Percentiles rank a stretch among this genome's conserved stretches.
Evolutionary conservation across 495 filamentous ascomycete species (phyloP).

Genomic region (Tetracladium marchalianum): DNA sequence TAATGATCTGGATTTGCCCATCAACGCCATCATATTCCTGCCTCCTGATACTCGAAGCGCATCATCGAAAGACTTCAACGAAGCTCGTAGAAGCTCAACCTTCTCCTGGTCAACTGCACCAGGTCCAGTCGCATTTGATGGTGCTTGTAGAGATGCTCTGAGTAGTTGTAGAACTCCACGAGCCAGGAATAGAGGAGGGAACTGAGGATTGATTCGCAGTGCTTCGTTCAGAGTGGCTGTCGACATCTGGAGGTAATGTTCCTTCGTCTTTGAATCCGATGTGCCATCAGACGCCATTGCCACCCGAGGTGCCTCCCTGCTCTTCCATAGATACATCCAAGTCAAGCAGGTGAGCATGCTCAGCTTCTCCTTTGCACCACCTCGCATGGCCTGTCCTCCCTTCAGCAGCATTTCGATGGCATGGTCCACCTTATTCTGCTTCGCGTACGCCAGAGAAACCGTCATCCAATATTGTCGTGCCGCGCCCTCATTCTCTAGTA

Average conservation of each 20-base stretch:
- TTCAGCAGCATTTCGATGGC: conserved; percentile 89
- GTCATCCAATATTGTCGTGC: conserved; percentile 90
- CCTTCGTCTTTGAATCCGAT: conserved; percentile 78
- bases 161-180: conserved; percentile 83
- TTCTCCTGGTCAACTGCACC: conserved; percentile 64
- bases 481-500: conserved; percentile 85
- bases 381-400: conserved; percentile 65
- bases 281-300: conserved; percentile 44
- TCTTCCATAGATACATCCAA: conserved; percentile 90
- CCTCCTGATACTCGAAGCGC: conserved; percentile 72
- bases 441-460: conserved; percentile 92
- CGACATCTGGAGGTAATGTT: conserved; percentile 82
- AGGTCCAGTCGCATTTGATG: conserved; percentile 51
- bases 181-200: conserved; percentile 81
- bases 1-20: conserved; percentile 76
- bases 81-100: conserved; percentile 66
- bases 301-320: conserved; percentile 77
- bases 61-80: conserved; percentile 87
- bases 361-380: conserved; percentile 72
- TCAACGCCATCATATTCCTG: conserved; percentile 79
- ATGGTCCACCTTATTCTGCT: conserved; percentile 83
- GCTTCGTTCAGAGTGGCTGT: conserved; percentile 89
- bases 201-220: conserved; percentile 83
- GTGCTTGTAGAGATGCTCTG: conserved; percentile 72
- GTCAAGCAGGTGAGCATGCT: conserved; percentile 74